phyloP scores from a whole-genome alignment of 495 filamentous ascomycete species.

The Hypoxylon lienhwacheense region DNA sequence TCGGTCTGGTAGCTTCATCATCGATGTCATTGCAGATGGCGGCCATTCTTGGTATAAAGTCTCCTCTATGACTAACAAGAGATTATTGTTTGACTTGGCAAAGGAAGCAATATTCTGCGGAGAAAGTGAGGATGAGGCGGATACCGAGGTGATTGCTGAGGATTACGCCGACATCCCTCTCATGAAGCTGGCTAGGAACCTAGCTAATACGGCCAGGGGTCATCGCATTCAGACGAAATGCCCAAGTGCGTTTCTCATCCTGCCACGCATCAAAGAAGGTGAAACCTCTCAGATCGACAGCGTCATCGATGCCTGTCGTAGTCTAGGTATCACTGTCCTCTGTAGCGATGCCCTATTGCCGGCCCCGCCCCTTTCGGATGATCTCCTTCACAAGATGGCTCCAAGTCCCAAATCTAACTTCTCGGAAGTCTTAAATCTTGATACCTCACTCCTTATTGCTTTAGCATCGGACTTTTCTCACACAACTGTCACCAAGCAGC shows the following conservation, averaged over 20 bases:
- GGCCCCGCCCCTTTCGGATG: constrained; percentile 44
- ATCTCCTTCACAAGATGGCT: constrained; percentile 52
- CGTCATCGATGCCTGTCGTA: constrained; percentile 30
- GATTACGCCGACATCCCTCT: constrained; percentile 33
- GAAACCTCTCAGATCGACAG: constrained; percentile 30
- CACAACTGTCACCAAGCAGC: constrained; percentile 32
- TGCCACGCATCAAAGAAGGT: constrained; percentile 35
- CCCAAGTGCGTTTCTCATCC: constrained; percentile 26
- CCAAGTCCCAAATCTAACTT: constrained; percentile 39
- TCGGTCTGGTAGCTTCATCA: constrained; percentile 29
- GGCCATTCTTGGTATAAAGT: constrained; percentile 39
- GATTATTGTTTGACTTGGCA: constrained; percentile 35
- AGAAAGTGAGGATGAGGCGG: constrained; percentile 27
- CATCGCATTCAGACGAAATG: constrained; percentile 34
- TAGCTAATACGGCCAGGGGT: constrained; percentile 31
- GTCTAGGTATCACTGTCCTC: constrained; percentile 26
- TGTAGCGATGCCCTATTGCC: constrained; percentile 27
- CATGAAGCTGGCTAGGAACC: constrained; percentile 31
- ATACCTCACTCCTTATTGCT: constrained; percentile 47
- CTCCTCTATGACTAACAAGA: constrained; percentile 38
- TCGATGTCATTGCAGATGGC: constrained; percentile 37
- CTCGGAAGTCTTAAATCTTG: constrained; percentile 43
- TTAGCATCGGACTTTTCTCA: constrained; percentile 50
- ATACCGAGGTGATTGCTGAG: neutral
- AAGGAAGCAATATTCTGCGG: constrained; percentile 39